Percentiles rank a stretch among this genome's conserved stretches.
Conservation (phyloP, 352 stramenopile species). For the Elongisporangium undulatum region DNA sequence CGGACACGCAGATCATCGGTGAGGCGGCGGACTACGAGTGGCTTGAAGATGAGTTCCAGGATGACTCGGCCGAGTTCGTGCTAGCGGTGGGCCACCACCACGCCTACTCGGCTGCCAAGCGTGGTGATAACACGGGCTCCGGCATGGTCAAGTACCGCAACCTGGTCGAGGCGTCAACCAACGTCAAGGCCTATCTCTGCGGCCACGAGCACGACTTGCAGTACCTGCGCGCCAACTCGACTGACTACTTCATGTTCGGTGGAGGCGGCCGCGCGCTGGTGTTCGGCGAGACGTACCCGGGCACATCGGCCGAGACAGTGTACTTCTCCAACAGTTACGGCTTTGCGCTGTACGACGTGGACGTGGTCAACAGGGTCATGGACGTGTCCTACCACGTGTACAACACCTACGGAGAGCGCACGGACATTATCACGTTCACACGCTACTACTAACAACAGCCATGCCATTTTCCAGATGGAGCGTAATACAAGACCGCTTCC, state of each 20-base stretch:
- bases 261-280: slow-evolving; percentile 27
- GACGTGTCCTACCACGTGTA: slow-evolving; percentile 32
- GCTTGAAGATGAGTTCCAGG: slow-evolving; percentile 17
- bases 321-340: slow-evolving; percentile 36
- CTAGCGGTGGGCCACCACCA: slow-evolving; percentile 27
- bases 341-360: slow-evolving; percentile 27
- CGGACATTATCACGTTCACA: slow-evolving; percentile 22
- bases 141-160: slow-evolving; percentile 19
- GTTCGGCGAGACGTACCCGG: slow-evolving; percentile 15
- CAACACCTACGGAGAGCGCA: slow-evolving; percentile 21
- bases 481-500: too few relatives aligned
- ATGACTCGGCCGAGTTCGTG: slow-evolving; percentile 17
- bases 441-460: slow-evolving; percentile 12
- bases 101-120: slow-evolving; percentile 23
- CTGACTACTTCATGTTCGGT: slow-evolving; percentile 36
- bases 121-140: slow-evolving; percentile 22
- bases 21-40: slow-evolving; percentile 17
- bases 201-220: slow-evolving; percentile 45
- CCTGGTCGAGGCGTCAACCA: slow-evolving; percentile 15
- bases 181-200: slow-evolving; percentile 31
- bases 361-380: slow-evolving; percentile 14
- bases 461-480: neutral
- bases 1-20: slow-evolving; percentile 25
- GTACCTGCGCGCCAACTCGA: slow-evolving; percentile 17
- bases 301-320: slow-evolving; percentile 19